Base-by-base conservation (phyloP, 352 stramenopile species). In the Phytophthora idaei region DNA sequence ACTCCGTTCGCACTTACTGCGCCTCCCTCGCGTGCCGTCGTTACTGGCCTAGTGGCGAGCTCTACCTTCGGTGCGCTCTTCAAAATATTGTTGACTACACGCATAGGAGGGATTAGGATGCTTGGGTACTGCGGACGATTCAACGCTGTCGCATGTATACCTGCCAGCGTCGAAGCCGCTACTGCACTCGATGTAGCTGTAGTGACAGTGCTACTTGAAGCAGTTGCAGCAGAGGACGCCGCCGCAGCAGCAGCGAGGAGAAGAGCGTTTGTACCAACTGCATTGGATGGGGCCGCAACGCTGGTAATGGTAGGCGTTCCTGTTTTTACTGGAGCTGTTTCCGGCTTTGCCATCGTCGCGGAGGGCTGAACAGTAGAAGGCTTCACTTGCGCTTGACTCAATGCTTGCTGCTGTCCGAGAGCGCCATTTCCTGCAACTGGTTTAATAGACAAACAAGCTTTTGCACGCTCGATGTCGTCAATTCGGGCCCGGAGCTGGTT, bases 391-490 rank as follows among this genome's bases (percentile, higher is more conserved):
- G 55, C n/a, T 47, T 61, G 45, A 15, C 45, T 54, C n/a, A 61
- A 49, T 21, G 27, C 12, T 56, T 64, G 57, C 11, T 71, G 62
- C 21, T 69, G 57, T 15, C 49, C 51, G 48, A 56, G 10, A 34
- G 46, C 39, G 17, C 51, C 48, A 57, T 58, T 76, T 41, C 51
- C 56, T 31, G 58, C 52, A 25, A 63, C 58, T 39, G 77, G 57
- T 17, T 58, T 74, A 11, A 82, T 67, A 9, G 76, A 66, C 36
- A 90, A 79, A n/a, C 71, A 84, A 12, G 72, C 71, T 49, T 89
- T 94, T 11, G 77, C 75, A 25, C 76, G 73, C 50, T 93, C 83
- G 25, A 92, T 87, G 36, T 91, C 84, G n/a, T 93, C 86, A 34
- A 94, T 90, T 15, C 81, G 69, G 4, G 73, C 59, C 17, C 77